phyloP scores from a whole-genome alignment of 192 early-diverging fungal genomes.

The Coemansia sp. region DNA sequence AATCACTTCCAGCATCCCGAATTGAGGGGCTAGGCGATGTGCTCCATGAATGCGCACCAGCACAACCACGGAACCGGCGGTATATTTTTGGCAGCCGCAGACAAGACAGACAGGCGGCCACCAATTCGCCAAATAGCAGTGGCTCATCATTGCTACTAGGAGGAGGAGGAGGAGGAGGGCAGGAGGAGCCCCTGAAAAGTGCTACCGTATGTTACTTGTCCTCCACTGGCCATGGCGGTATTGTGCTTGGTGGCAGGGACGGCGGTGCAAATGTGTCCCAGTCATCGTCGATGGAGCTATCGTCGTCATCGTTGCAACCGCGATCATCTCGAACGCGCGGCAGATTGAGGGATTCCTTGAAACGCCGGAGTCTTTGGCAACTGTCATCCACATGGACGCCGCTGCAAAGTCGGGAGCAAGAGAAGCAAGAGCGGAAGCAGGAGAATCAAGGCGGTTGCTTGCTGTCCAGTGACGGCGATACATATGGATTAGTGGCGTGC shows the following conservation, averaged over 20 bases:
- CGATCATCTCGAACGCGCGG: neutral
- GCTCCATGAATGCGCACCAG: constrained; percentile 12
- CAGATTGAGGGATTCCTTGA: neutral
- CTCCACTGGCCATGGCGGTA: constrained; percentile 3
- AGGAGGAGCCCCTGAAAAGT: constrained; percentile 10
- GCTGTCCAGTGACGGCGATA: too few species aligned
- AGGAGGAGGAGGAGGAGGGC: too few species aligned
- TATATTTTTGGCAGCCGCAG: constrained; percentile 9
- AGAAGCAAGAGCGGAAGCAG: neutral
- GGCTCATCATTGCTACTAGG: neutral
- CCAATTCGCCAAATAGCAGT: neutral
- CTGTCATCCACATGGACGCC: neutral
- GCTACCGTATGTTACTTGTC: constrained; percentile 14
- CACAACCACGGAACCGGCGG: constrained; percentile 1
- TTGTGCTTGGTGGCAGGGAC: neutral
- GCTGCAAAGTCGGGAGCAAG: neutral
- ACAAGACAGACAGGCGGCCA: neutral
- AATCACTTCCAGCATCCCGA: constrained; percentile 27
- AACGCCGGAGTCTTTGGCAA: neutral
- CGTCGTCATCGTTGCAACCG: neutral
- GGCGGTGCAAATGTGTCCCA: neutral
- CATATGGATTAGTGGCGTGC: neutral
- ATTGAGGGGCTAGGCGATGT: too few species aligned
- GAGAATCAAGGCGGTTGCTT: too few species aligned
- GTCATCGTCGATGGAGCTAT: neutral